phyloP scores from a whole-genome alignment of 768 basidiomycete species.

The Mycena belliarum region DNA sequence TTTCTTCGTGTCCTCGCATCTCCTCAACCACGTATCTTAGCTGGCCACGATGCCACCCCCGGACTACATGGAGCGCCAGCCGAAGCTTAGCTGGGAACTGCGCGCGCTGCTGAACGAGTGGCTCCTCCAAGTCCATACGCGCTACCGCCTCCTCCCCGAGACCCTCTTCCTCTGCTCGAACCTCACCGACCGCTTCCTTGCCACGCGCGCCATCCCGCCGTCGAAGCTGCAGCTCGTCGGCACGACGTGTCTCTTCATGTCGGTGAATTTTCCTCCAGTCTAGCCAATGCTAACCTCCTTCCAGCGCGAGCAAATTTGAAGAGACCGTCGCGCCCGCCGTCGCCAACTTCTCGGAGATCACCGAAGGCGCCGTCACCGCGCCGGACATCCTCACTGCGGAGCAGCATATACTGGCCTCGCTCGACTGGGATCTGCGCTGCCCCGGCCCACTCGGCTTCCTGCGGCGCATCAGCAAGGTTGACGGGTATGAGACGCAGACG shows the following conservation, averaged over 20 bases:
- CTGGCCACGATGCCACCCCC: conserved; percentile 75
- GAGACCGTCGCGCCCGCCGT: conserved; percentile 89
- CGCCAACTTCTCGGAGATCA: conserved; percentile 74
- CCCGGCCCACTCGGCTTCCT: conserved; percentile 91
- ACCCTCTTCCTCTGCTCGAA: conserved; percentile 90
- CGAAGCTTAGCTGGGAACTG: conserved; percentile 87
- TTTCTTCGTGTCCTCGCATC: neutral
- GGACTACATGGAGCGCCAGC: conserved; percentile 82
- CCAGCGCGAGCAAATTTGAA: too few relatives aligned
- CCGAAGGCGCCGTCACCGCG: conserved; percentile 74
- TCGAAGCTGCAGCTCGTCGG: conserved; percentile 91
- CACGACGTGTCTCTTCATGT: conserved; percentile 81
- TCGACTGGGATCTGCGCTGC: conserved; percentile 84
- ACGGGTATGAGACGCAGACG: conserved; percentile 83
- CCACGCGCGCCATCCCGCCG: conserved; percentile 71
- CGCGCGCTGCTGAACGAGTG: conserved; percentile 89
- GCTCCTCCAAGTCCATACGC: conserved; percentile 85
- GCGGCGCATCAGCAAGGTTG: conserved; percentile 88
- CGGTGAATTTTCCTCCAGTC: too few relatives aligned
- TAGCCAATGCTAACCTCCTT: too few relatives aligned
- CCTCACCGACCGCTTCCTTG: conserved; percentile 78
- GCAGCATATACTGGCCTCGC: conserved; percentile 80
- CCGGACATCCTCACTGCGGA: conserved; percentile 89
- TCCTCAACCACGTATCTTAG: conserved; percentile 38
- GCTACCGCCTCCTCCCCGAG: conserved; percentile 85